Evolutionary conservation across 2,329 filamentous ascomycete genomes (phyloP).

Genomic region (Beauveria australis): DNA sequence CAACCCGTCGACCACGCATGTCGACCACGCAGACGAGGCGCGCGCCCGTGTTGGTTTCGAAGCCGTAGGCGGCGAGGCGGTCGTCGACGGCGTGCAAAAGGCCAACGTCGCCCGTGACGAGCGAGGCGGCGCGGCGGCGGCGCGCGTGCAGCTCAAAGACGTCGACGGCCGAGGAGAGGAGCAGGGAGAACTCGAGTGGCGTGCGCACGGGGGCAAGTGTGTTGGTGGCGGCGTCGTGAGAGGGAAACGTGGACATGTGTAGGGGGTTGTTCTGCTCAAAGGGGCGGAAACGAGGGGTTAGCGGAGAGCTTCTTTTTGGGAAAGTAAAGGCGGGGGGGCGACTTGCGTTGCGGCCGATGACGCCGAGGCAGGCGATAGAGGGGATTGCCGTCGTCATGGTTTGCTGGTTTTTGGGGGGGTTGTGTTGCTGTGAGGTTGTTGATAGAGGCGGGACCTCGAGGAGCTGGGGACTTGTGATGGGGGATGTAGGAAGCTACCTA

Average conservation of each 20-base stretch:
- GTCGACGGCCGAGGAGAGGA: slow-evolving; percentile 86
- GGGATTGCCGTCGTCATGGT: slow-evolving; percentile 56
- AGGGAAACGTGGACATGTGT: slow-evolving; percentile 84
- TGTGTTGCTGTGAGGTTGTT: slow-evolving; percentile 1
- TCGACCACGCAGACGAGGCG: slow-evolving; percentile 88
- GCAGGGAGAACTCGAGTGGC: slow-evolving; percentile 82
- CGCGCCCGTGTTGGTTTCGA: slow-evolving; percentile 90
- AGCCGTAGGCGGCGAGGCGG: slow-evolving; percentile 86
- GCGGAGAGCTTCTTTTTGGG: too few relatives aligned
- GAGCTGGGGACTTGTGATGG: not conserved
- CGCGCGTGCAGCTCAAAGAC: slow-evolving; percentile 82
- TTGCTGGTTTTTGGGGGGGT: not conserved
- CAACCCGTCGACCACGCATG: slow-evolving; percentile 63
- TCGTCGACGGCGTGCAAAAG: slow-evolving; percentile 92
- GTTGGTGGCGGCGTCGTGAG: slow-evolving; percentile 50
- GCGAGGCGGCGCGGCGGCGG: slow-evolving; percentile 29
- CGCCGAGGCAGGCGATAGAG: slow-evolving; percentile 84
- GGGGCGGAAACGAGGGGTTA: too few relatives aligned
- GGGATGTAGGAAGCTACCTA: too few relatives aligned
- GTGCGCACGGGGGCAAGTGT: slow-evolving; percentile 52
- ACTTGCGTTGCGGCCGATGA: slow-evolving; percentile 85
- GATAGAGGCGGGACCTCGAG: not conserved
- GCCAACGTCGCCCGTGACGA: slow-evolving; percentile 73
- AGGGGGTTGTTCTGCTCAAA: slow-evolving; percentile 78
- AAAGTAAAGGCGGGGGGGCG: not conserved